These are phyloP conservation scores for Trichosporon sp. DNA, from an alignment of 1,284 basidiomycete genomes.

Conservation along the genomic window DNA sequence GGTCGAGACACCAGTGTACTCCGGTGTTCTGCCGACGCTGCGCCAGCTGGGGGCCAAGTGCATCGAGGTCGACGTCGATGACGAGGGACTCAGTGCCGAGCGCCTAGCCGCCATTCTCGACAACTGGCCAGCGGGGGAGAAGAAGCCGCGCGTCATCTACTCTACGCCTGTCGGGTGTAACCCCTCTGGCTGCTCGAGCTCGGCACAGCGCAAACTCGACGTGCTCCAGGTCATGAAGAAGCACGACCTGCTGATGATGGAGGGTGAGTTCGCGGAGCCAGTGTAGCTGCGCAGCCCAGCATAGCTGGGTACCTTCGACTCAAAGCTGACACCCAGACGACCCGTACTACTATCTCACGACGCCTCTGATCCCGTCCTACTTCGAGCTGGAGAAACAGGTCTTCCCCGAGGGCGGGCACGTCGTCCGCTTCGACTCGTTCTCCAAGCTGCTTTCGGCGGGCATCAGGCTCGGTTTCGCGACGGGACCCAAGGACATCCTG, in stretches of 20 bases:
- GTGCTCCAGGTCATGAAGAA: slow-evolving; percentile 73
- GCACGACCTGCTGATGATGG: slow-evolving; percentile 79
- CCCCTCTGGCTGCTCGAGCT: slow-evolving; percentile 77
- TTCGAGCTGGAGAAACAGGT: slow-evolving; percentile 69
- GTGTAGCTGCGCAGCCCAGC: too few relatives aligned
- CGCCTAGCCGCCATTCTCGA: slow-evolving; percentile 70
- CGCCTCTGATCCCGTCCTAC: slow-evolving; percentile 67
- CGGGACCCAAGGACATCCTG: slow-evolving; percentile 74
- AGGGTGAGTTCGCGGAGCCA: slow-evolving; percentile 62
- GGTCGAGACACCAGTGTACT: slow-evolving; percentile 84
- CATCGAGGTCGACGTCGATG: slow-evolving; percentile 79
- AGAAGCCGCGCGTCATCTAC: slow-evolving; percentile 79
- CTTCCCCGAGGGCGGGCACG: slow-evolving; percentile 65
- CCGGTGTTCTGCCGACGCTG: slow-evolving; percentile 57
- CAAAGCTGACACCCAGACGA: slow-evolving; percentile 62
- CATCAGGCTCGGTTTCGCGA: slow-evolving; percentile 67
- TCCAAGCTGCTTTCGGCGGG: slow-evolving; percentile 85
- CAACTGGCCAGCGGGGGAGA: slow-evolving; percentile 72
- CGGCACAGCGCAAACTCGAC: slow-evolving; percentile 72
- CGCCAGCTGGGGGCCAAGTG: slow-evolving; percentile 58
- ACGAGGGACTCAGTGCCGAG: slow-evolving; percentile 69
- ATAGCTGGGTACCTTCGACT: too few relatives aligned
- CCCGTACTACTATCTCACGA: slow-evolving; percentile 69
- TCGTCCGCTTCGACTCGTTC: slow-evolving; percentile 82
- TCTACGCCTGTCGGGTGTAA: slow-evolving; percentile 67